A percentile compares a stretch with the other conserved stretches of the same genome.
Conservation (phyloP, 805 yeast genomes). For the Ascoidea rubescens region DNA sequence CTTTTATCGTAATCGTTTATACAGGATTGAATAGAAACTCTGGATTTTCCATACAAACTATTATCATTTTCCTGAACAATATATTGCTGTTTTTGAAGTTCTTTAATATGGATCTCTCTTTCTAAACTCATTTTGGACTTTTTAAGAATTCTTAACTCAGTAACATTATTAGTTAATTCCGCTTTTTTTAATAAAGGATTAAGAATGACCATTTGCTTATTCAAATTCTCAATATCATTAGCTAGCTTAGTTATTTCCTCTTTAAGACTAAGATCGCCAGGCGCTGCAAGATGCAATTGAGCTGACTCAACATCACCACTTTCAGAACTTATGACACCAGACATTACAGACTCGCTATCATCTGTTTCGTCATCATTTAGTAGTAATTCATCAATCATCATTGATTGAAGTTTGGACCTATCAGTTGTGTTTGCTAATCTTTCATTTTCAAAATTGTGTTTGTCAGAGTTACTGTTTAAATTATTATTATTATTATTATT, state of each 20-base stretch:
- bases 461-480: background rate
- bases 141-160: slow-evolving; percentile 51
- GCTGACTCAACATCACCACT: slow-evolving; percentile 17
- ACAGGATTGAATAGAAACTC: slow-evolving; percentile 32
- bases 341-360: slow-evolving; percentile 11
- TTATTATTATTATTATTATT: too few relatives aligned
- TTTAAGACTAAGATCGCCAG: slow-evolving; percentile 50
- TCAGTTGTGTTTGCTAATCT: background rate
- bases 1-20: slow-evolving; percentile 36
- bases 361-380: slow-evolving; percentile 11
- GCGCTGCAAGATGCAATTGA: slow-evolving; percentile 43
- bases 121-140: slow-evolving; percentile 56
- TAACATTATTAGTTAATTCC: slow-evolving; percentile 63
- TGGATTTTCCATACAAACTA: slow-evolving; percentile 55
- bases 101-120: slow-evolving; percentile 62
- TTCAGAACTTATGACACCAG: slow-evolving; percentile 11
- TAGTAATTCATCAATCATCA: background rate
- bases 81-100: slow-evolving; percentile 64
- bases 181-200: slow-evolving; percentile 67
- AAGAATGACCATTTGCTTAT: slow-evolving; percentile 49
- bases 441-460: background rate
- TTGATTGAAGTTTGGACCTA: background rate
- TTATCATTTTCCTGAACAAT: slow-evolving; percentile 74
- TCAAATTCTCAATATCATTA: slow-evolving; percentile 40
- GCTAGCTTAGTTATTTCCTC: slow-evolving; percentile 53